Conservation (phyloP, 805 yeast species). For the Peterozyma toletana region DNA sequence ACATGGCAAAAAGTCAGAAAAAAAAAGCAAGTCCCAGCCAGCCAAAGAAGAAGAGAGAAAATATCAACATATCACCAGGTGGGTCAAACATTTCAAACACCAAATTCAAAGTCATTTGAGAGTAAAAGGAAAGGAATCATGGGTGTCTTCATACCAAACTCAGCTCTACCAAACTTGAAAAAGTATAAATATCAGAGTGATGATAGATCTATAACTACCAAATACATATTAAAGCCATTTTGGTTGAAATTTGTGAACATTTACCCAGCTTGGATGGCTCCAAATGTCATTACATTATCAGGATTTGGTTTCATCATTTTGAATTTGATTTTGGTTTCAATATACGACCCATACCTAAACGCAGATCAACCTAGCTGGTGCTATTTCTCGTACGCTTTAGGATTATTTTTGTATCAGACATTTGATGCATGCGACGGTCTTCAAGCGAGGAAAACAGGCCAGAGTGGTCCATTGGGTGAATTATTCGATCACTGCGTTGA, state of each 20-base stretch:
- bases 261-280: conserved; percentile 88
- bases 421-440: conserved; percentile 95
- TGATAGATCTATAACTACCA: conserved; percentile 75
- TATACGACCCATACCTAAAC: conserved; percentile 62
- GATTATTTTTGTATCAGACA: conserved; percentile 86
- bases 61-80: background rate
- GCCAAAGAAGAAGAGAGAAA: background rate
- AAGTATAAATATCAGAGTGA: conserved; percentile 63
- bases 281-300: conserved; percentile 77
- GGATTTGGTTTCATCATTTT: conserved; percentile 69
- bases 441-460: conserved; percentile 94
- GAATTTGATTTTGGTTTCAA: conserved; percentile 59
- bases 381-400: conserved; percentile 69
- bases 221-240: conserved; percentile 71
- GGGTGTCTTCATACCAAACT: conserved; percentile 61
- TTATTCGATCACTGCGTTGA: conserved; percentile 84
- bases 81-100: background rate
- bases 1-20: background rate
- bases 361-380: conserved; percentile 68
- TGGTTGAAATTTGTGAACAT: conserved; percentile 68
- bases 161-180: conserved; percentile 43
- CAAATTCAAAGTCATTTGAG: background rate
- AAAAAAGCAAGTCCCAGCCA: background rate
- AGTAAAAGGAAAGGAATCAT: conserved; percentile 19
- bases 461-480: conserved; percentile 91